These are phyloP conservation scores for Lepidium didymum DNA, from an alignment of 345 rosid species.

Conservation along the genomic window DNA sequence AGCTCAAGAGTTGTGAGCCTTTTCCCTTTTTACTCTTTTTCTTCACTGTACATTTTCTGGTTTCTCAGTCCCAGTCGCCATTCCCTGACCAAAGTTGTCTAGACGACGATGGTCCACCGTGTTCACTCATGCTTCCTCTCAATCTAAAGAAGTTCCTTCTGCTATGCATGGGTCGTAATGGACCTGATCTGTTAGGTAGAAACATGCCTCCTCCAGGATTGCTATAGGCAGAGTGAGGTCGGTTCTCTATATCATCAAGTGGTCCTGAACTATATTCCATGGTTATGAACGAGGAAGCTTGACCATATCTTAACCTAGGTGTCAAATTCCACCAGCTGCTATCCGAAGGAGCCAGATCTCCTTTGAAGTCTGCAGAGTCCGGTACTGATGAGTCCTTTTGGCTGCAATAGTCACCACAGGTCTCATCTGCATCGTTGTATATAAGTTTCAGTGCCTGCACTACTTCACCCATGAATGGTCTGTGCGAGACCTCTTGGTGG, in stretches of 20 bases:
- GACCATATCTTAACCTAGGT: conserved; percentile 68
- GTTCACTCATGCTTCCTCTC: conserved; percentile 95
- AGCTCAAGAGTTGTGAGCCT: conserved; percentile 27
- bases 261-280: conserved; percentile 97
- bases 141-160: conserved; percentile 57
- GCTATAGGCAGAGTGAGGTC: conserved; percentile 58
- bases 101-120: conserved; percentile 48
- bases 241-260: conserved; percentile 55
- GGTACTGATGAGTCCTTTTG: conserved; percentile 80
- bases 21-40: not conserved
- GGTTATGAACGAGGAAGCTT: conserved; percentile 74
- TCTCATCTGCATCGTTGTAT: conserved; percentile 78
- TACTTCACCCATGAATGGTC: conserved; percentile 99
- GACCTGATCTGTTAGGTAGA: conserved; percentile 73
- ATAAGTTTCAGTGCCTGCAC: conserved; percentile 98
- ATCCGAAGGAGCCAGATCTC: conserved; percentile 67
- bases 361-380: conserved; percentile 64
- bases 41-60: conserved; percentile 22
- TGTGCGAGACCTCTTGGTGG: conserved; percentile 83
- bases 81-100: conserved; percentile 27
- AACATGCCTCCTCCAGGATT: conserved; percentile 38
- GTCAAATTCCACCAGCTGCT: conserved; percentile 97
- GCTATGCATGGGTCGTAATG: conserved; percentile 66
- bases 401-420: conserved; percentile 72
- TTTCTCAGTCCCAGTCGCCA: conserved; percentile 24